These are phyloP conservation scores for Apiotrichum porosum DNA, from an alignment of 1,284 basidiomycete genomes.

Conservation along the genomic window DNA sequence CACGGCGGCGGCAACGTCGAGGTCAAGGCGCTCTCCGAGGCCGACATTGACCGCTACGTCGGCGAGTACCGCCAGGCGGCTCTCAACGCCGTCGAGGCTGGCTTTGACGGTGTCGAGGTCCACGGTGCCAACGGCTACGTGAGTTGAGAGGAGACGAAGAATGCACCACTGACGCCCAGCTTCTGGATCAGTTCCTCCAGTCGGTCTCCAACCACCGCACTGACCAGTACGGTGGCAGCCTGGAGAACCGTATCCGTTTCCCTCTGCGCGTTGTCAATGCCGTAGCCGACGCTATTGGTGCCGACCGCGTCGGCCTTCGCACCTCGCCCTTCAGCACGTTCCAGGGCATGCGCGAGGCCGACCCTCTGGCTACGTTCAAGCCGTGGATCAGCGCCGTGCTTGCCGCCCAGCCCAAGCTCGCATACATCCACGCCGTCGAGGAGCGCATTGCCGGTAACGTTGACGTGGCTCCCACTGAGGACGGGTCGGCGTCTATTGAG, in stretches of 20 bases:
- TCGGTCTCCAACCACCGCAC: slow-evolving; percentile 54
- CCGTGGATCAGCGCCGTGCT: slow-evolving; percentile 33
- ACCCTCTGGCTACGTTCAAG: slow-evolving; percentile 50
- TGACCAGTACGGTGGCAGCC: slow-evolving; percentile 58
- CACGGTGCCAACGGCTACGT: slow-evolving; percentile 42
- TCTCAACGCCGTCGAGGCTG: slow-evolving; percentile 56
- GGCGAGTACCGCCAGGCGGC: slow-evolving; percentile 54
- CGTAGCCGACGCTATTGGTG: slow-evolving; percentile 53
- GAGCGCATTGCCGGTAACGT: slow-evolving; percentile 37
- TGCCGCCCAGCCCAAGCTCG: slow-evolving; percentile 53
- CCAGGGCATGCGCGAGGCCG: slow-evolving; percentile 47
- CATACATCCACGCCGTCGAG: slow-evolving; percentile 60
- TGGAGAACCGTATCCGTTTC: slow-evolving; percentile 57
- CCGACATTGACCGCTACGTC: slow-evolving; percentile 49
- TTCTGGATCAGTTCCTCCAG: slow-evolving; percentile 58
- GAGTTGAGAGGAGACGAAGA: background rate
- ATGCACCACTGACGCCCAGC: slow-evolving; percentile 3
- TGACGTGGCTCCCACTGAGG: slow-evolving; percentile 17
- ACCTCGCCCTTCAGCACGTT: slow-evolving; percentile 56
- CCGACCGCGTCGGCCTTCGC: slow-evolving; percentile 53
- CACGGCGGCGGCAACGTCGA: slow-evolving; percentile 56
- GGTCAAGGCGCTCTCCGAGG: slow-evolving; percentile 21
- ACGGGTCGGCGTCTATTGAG: slow-evolving; percentile 20
- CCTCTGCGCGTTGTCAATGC: slow-evolving; percentile 54
- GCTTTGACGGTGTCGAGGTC: slow-evolving; percentile 63